A percentile compares a stretch with the other conserved stretches of the same genome.
Evolutionary conservation across 2,329 filamentous ascomycete species (phyloP).

Genomic region (Venturia carpophila): DNA sequence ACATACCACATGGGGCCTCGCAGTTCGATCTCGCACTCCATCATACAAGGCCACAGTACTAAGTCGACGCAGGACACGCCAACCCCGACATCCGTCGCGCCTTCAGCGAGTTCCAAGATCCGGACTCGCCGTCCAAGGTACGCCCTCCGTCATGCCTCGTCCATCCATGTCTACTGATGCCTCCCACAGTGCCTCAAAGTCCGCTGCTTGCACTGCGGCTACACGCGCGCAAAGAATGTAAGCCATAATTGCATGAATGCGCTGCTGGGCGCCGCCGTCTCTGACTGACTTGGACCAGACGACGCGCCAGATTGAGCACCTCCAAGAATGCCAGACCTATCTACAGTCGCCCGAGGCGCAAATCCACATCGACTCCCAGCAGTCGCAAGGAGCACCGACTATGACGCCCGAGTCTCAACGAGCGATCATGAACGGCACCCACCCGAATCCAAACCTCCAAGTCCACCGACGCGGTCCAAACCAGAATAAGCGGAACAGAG

Average conservation of each 20-base stretch:
- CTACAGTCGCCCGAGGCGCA: slow-evolving; percentile 38
- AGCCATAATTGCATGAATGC: background rate
- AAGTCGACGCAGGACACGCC: slow-evolving; percentile 24
- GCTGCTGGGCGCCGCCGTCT: background rate
- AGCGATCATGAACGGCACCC: slow-evolving; percentile 38
- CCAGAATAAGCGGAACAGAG: slow-evolving; percentile 30
- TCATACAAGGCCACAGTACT: background rate
- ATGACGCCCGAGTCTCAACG: slow-evolving; percentile 15
- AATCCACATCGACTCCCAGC: slow-evolving; percentile 25
- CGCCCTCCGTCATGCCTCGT: background rate
- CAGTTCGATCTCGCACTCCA: background rate
- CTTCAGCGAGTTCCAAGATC: slow-evolving; percentile 36
- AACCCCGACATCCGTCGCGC: slow-evolving; percentile 37
- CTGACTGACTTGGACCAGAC: slow-evolving; percentile 24
- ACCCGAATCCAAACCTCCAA: slow-evolving; percentile 42
- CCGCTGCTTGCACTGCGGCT: slow-evolving; percentile 43
- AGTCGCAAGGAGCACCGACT: slow-evolving; percentile 18
- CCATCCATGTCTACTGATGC: slow-evolving; percentile 1
- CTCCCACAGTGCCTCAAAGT: slow-evolving; percentile 39
- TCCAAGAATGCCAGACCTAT: slow-evolving; percentile 39
- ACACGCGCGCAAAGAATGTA: slow-evolving; percentile 41
- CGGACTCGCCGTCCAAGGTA: slow-evolving; percentile 35
- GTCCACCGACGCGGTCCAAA: slow-evolving; percentile 38
- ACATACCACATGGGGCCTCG: background rate
- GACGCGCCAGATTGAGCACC: slow-evolving; percentile 44